Evolutionary conservation across 805 yeast species (phyloP), one percentile per base, ranked within the genome.

Genomic region (Lipomyces spencermartinsiae): DNA sequence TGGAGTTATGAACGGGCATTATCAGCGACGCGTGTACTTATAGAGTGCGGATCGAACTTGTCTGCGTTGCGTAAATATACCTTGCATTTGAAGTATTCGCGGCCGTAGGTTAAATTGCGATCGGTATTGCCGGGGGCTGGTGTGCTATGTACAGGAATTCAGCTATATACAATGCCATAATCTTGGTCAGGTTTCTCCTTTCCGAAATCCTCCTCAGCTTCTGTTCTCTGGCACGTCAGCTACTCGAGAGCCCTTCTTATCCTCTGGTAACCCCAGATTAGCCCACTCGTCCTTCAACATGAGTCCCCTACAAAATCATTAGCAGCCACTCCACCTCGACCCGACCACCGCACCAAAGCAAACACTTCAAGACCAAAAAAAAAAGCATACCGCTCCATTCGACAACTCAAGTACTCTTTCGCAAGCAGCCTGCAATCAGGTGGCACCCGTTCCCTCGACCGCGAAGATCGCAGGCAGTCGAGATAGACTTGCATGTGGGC

Each of bases 351-450:
- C 43, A 14, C 22, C 12, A 59, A 9, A 49, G n/a, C 22, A 49
- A 25, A 25, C 29, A 25, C 29, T 25, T 3, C 9, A 60, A 39
- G 12, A 25, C 10, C 10, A 35, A 12, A 57, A 29, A 19, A 53
- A n/a, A 33, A 56, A 6, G 5, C 81, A 73, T 70, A 74, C 77
- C 92, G 83, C 37, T 92, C 92, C 98, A 94, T 95, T 70, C 99
- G 83, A 76, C 99, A 94, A 51, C 86, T 84, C 63, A 94, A 80
- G 76, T 94, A 94, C 35, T 82, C 84, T 75, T 92, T 92, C 10
- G 98, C 98, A 56, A 93, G 80, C 0, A 88, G 76, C 57, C 98
- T 82, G 78, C 99, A 68, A 93, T 78, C 92, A 92, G n/a, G 93
- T 90, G 3, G 98, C 94, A 78, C 94, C 93, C 73, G 89, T 88